Base-by-base conservation (phyloP, 148 eudicot genomes). In the Vaccinium darrowii region DNA sequence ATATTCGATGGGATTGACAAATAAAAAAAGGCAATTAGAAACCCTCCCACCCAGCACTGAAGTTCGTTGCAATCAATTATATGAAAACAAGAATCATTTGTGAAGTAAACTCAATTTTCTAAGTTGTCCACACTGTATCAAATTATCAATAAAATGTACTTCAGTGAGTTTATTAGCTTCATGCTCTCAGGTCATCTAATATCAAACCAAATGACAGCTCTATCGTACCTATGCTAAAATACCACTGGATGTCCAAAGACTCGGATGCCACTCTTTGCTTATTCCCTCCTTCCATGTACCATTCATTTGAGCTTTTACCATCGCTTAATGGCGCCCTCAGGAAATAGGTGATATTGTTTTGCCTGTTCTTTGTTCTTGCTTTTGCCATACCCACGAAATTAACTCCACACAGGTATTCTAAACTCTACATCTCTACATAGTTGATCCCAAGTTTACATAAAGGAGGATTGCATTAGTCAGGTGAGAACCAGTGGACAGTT, bases 1-100 rank as follows among this genome's bases (percentile, higher is more conserved):
- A 43, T 43, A 43, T 43, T 43, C 6, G 47, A 43, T 43, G 47
- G 7, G 47, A 43, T 43, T 3, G 47, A 43, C 6, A 5, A 39
- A 88, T 86, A 95, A 97, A 89, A 93, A 97, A 33, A 97, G 98
- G 63, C 99, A 95, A 88, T 95, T 93, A n/a, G 99, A 89, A 57
- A 93, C 85, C 85, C 91, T 91, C 79, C 99, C 96, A 85, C 89
- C 95, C 99, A 95, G 89, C 86, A 87, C 56, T 80, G 33, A 79
- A 72, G 39, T 15, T 82, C 71, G 18, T 23, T 73, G 43, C 39
- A 69, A 81, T 62, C 19, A 85, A 85, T 56, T 65, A 78, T 19
- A 71, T 73, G 72, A 15, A 81, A 2, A 80, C 25, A 58, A 33
- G 25, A 30, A 78, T 10, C 18, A 9, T 13, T 30, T 3, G 11